Evolutionary conservation across 148 eudicot species (phyloP).

Genomic region (Rhododendron mucronatum): DNA sequence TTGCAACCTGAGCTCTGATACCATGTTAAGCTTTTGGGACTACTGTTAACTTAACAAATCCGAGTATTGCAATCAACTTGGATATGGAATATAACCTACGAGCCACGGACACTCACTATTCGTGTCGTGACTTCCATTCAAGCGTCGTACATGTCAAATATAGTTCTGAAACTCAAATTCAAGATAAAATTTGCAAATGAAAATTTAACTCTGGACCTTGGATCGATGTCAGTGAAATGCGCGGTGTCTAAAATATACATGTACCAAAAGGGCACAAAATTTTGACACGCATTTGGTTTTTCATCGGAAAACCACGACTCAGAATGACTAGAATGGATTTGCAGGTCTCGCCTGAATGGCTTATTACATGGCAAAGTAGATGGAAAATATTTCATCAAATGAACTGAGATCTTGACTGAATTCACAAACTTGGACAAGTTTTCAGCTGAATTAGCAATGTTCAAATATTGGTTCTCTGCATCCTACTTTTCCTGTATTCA

Average conservation of each 20-base stretch:
- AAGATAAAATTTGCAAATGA: not conserved
- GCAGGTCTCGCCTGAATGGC: not conserved
- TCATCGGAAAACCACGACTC: not conserved
- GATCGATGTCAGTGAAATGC: not conserved
- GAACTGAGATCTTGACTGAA: not conserved
- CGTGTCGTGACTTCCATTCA: not conserved
- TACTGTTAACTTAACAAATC: too few species aligned
- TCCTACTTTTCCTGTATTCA: not conserved
- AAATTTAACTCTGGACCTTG: not conserved
- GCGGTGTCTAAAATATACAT: not conserved
- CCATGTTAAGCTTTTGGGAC: too few species aligned
- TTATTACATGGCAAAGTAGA: not conserved
- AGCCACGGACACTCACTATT: not conserved
- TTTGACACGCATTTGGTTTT: not conserved
- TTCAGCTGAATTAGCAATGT: not conserved
- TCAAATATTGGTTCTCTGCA: not conserved
- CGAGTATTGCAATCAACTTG: not conserved
- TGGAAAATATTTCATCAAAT: not conserved
- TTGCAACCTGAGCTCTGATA: too few species aligned
- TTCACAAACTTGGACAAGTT: not conserved
- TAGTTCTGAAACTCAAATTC: not conserved
- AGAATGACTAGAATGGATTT: not conserved
- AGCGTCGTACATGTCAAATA: not conserved
- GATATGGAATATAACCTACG: not conserved
- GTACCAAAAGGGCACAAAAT: too few species aligned